Evolutionary conservation across 1,284 basidiomycete species (phyloP).

Genomic region (Mycena sp.): DNA sequence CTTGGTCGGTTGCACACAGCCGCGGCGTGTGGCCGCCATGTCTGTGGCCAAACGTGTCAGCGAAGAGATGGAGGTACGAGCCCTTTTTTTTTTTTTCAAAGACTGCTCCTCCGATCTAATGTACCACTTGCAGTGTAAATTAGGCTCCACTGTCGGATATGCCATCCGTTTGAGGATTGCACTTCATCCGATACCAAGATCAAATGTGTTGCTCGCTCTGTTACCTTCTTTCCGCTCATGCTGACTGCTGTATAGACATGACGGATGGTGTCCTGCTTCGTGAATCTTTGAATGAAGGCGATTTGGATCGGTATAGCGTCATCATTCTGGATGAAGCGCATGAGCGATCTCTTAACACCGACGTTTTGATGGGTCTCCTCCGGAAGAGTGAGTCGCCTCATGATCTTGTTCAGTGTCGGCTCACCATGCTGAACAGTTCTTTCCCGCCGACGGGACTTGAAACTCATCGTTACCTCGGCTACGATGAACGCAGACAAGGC

Average conservation of each 20-base stretch:
- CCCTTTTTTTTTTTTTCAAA: conserved; percentile 12
- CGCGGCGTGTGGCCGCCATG: conserved; percentile 98
- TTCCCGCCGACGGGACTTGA: conserved; percentile 90
- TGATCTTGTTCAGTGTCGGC: conserved; percentile 11
- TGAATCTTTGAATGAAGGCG: conserved; percentile 95
- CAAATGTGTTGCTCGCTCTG: conserved; percentile 75
- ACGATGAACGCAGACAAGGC: conserved; percentile 99
- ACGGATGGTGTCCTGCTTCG: conserved; percentile 97
- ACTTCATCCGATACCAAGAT: conserved; percentile 93
- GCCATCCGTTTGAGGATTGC: conserved; percentile 99
- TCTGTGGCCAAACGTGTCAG: conserved; percentile 98
- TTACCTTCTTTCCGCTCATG: conserved; percentile 14
- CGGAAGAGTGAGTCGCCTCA: conserved; percentile 77
- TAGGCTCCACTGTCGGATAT: conserved; percentile 92
- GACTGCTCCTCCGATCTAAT: conserved; percentile 1
- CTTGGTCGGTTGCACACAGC: conserved; percentile 95
- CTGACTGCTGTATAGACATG: conserved; percentile 73
- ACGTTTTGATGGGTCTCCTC: conserved; percentile 96
- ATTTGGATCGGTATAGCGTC: conserved; percentile 93
- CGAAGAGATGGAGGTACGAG: conserved; percentile 87
- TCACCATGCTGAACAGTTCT: conserved; percentile 66
- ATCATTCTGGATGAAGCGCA: conserved; percentile 98
- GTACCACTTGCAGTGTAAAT: conserved; percentile 69
- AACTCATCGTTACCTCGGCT: conserved; percentile 97
- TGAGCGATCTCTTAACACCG: conserved; percentile 95